Evolutionary conservation across 129 eudicot species (phyloP).

Genomic region (Chrysanthemum seticuspe): DNA sequence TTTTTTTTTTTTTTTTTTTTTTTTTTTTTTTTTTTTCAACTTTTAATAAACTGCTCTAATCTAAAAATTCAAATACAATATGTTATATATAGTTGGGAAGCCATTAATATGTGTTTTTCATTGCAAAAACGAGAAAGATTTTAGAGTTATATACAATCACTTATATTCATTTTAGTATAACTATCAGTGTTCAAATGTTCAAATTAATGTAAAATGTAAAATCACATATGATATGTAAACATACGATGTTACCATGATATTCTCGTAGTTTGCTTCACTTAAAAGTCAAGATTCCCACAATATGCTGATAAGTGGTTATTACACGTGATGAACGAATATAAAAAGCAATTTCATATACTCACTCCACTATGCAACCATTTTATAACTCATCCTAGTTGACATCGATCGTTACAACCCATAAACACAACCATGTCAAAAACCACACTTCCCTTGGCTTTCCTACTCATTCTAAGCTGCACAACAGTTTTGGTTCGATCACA

Average conservation of each 20-base stretch:
- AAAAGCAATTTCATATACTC: background rate
- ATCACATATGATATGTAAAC: too few relatives aligned
- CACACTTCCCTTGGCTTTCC: background rate
- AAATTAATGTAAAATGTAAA: too few relatives aligned
- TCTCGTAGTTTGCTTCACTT: background rate
- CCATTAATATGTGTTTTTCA: too few relatives aligned
- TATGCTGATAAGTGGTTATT: background rate
- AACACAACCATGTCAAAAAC: conserved; percentile 20
- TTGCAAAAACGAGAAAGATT: too few relatives aligned
- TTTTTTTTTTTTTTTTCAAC: too few relatives aligned
- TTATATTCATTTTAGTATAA: too few relatives aligned
- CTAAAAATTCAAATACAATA: too few relatives aligned
- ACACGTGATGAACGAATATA: background rate
- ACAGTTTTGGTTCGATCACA: conserved; percentile 28
- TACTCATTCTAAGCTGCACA: conserved; percentile 16
- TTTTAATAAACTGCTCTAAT: too few relatives aligned
- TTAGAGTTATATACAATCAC: too few relatives aligned
- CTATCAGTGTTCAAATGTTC: too few relatives aligned
- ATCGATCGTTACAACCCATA: conserved; percentile 11
- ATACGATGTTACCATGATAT: background rate
- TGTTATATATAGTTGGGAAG: too few relatives aligned
- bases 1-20: too few relatives aligned
- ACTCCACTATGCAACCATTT: conserved; percentile 8
- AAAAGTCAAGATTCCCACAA: background rate
- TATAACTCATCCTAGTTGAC: background rate